These are phyloP conservation scores for Yueomyces sp. DNA, from an alignment of 1,139 yeast genomes.

Conservation along the genomic window DNA sequence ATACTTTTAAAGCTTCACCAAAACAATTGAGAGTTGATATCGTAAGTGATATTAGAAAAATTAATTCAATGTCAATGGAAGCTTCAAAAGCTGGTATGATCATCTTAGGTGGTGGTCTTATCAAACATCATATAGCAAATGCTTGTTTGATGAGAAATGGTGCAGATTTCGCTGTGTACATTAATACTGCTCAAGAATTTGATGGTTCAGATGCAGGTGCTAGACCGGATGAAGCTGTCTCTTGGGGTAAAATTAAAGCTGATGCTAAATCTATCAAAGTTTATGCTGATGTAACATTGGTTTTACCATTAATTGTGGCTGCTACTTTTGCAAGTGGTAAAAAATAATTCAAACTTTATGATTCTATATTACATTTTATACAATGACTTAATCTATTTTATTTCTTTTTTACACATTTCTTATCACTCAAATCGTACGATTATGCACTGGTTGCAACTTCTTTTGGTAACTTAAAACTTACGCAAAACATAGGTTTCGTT, in stretches of 20 bases:
- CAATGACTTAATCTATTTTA: background rate
- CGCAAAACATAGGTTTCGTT: slow-evolving; percentile 91
- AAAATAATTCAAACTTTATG: slow-evolving; percentile 7
- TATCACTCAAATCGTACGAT: too few relatives aligned
- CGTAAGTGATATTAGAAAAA: slow-evolving; percentile 82
- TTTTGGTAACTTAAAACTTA: slow-evolving; percentile 63
- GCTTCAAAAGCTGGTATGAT: slow-evolving; percentile 96
- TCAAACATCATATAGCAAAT: slow-evolving; percentile 93
- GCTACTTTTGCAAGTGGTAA: slow-evolving; percentile 78
- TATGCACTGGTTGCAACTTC: slow-evolving; percentile 41
- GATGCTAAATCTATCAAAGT: slow-evolving; percentile 88
- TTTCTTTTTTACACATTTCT: background rate
- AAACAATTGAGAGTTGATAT: slow-evolving; percentile 80
- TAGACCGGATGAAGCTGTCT: slow-evolving; percentile 95
- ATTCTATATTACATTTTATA: background rate
- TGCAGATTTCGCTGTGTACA: slow-evolving; percentile 93
- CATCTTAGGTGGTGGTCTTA: slow-evolving; percentile 89
- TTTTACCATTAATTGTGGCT: slow-evolving; percentile 91
- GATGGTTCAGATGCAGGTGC: slow-evolving; percentile 99
- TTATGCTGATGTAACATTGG: slow-evolving; percentile 91
- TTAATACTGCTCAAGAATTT: slow-evolving; percentile 96
- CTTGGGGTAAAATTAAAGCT: slow-evolving; percentile 97
- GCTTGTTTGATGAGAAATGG: slow-evolving; percentile 99
- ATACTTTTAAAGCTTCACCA: slow-evolving; percentile 89
- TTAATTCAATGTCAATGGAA: slow-evolving; percentile 89